Evolutionary conservation across 2,329 filamentous ascomycete genomes (phyloP).

Genomic region (Colletotrichum sp.): DNA sequence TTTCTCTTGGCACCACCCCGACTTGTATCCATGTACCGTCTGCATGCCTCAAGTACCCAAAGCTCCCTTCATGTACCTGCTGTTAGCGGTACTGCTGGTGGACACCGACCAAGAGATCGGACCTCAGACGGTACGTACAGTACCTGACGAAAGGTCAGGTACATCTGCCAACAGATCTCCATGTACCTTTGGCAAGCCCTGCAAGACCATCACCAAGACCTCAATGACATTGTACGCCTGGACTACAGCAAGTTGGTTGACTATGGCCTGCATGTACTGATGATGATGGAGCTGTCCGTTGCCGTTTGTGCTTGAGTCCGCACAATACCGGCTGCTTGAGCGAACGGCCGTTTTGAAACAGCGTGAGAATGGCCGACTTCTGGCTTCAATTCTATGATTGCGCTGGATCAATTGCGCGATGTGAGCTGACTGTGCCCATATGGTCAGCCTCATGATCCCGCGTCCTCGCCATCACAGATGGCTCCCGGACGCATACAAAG

Average conservation of each 20-base stretch:
- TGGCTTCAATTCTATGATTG: background rate
- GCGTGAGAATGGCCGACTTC: background rate
- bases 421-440: background rate
- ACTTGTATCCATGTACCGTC: slow-evolving; percentile 11
- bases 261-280: background rate
- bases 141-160: background rate
- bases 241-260: background rate
- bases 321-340: background rate
- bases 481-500: background rate
- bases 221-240: background rate
- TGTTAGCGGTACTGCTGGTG: slow-evolving; percentile 18
- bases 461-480: background rate
- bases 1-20: background rate
- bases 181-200: background rate
- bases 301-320: background rate
- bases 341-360: background rate
- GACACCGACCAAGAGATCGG: slow-evolving; percentile 13
- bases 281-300: background rate
- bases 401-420: background rate
- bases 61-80: slow-evolving; percentile 7
- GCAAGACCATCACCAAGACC: background rate
- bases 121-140: slow-evolving; percentile 18
- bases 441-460: background rate
- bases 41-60: slow-evolving; percentile 8
- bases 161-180: background rate